These are phyloP conservation scores for Tetraselmis chui DNA, from an alignment of 139 green algal genomes.

Conservation along the genomic window DNA sequence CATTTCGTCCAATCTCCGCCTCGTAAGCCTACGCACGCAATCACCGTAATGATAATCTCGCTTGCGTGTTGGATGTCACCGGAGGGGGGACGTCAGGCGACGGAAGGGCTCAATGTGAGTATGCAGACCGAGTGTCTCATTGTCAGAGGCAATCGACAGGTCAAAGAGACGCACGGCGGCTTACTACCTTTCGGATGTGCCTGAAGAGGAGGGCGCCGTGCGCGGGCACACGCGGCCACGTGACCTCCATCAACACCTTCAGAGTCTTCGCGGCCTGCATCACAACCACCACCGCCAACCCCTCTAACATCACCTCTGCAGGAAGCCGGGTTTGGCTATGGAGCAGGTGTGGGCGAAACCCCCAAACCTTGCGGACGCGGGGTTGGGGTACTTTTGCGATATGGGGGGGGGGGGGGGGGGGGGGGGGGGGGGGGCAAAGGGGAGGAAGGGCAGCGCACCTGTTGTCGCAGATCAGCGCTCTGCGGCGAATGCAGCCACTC, in stretches of 20 bases:
- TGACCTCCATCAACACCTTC: neutral
- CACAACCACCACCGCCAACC: neutral
- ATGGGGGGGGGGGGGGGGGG: too few species aligned
- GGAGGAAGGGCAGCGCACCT: neutral
- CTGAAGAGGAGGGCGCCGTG: neutral
- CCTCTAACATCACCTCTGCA: too few species aligned
- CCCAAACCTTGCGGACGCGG: too few species aligned
- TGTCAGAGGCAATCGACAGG: neutral
- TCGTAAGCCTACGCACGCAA: neutral
- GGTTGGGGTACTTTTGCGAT: too few species aligned
- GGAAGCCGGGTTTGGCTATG: too few species aligned
- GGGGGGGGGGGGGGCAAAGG: too few species aligned
- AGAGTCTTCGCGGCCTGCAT: neutral
- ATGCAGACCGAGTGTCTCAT: neutral
- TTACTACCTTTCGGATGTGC: neutral
- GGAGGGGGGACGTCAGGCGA: neutral
- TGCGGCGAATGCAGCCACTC: neutral
- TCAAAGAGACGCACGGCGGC: neutral
- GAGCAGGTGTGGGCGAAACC: too few species aligned
- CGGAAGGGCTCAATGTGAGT: neutral
- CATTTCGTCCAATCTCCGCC: neutral
- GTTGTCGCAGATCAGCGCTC: neutral
- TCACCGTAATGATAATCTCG: too few species aligned
- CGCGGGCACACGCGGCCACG: neutral
- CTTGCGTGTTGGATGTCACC: neutral